Evolutionary conservation across 2,329 filamentous ascomycete species (phyloP).

Genomic region (Elsinoe batatas): DNA sequence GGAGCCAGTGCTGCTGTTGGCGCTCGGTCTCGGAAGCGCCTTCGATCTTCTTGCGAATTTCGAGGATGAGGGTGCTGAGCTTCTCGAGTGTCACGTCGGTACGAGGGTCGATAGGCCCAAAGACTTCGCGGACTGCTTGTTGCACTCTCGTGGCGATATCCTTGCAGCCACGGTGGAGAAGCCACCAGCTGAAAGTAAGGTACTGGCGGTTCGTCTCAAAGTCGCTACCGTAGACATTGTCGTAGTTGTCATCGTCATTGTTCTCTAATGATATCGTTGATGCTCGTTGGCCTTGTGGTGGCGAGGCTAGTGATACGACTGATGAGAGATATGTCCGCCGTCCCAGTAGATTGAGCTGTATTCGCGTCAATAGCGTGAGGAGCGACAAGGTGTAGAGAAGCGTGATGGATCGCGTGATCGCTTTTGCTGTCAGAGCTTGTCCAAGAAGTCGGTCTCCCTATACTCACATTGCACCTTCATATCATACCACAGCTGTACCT

Average conservation of each 20-base stretch:
- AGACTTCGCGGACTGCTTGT: slow-evolving; percentile 77
- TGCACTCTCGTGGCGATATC: slow-evolving; percentile 74
- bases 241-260: slow-evolving; percentile 76
- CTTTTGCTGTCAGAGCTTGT: slow-evolving; percentile 36
- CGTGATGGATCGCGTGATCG: slow-evolving; percentile 83
- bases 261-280: slow-evolving; percentile 83
- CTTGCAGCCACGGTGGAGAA: slow-evolving; percentile 82
- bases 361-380: slow-evolving; percentile 81
- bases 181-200: slow-evolving; percentile 95
- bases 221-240: slow-evolving; percentile 79
- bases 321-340: slow-evolving; percentile 92
- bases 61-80: slow-evolving; percentile 68
- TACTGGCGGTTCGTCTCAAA: slow-evolving; percentile 95
- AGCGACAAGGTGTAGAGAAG: slow-evolving; percentile 84
- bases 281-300: slow-evolving; percentile 48
- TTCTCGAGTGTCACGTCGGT: slow-evolving; percentile 76
- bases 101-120: slow-evolving; percentile 77
- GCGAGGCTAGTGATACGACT: slow-evolving; percentile 80
- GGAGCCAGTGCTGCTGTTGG: slow-evolving; percentile 63
- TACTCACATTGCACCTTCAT: slow-evolving; percentile 84
- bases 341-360: slow-evolving; percentile 94
- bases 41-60: slow-evolving; percentile 79
- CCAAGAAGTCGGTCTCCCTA: background rate
- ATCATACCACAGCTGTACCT: slow-evolving; percentile 94
- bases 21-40: slow-evolving; percentile 57